These are phyloP conservation scores for Monilinia fructicola DNA, from an alignment of 2,329 filamentous ascomycete species.

Conservation along the genomic window DNA sequence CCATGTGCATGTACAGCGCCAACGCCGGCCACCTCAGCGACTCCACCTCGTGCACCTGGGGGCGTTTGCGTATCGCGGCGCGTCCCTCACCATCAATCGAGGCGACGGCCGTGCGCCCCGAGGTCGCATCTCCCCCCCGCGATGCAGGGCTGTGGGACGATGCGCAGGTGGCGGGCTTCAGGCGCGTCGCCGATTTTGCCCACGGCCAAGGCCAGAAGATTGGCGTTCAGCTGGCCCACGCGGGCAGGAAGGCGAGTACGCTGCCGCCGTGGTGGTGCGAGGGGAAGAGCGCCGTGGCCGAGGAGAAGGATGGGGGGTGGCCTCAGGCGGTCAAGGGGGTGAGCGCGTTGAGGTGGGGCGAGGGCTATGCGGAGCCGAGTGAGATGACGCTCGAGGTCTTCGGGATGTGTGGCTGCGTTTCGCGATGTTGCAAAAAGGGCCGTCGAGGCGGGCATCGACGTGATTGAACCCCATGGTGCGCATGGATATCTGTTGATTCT, in stretches of 20 bases:
- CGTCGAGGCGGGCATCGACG: slow-evolving; percentile 56
- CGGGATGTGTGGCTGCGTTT: slow-evolving; percentile 42
- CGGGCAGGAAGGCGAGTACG: slow-evolving; percentile 50
- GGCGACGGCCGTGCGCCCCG: slow-evolving; percentile 40
- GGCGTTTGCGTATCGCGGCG: slow-evolving; percentile 40
- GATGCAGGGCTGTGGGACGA: slow-evolving; percentile 42
- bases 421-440: slow-evolving; percentile 41
- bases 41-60: slow-evolving; percentile 40
- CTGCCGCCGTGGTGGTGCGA: slow-evolving; percentile 42
- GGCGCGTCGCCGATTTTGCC: slow-evolving; percentile 44
- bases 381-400: slow-evolving; percentile 53
- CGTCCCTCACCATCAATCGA: slow-evolving; percentile 41
- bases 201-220: slow-evolving; percentile 60
- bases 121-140: slow-evolving; percentile 41
- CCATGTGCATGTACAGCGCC: slow-evolving; percentile 48
- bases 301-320: slow-evolving; percentile 43
- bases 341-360: slow-evolving; percentile 58
- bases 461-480: slow-evolving; percentile 61
- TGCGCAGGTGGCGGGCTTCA: slow-evolving; percentile 42
- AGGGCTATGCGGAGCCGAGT: slow-evolving; percentile 54
- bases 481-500: slow-evolving; percentile 66
- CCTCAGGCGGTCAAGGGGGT: slow-evolving; percentile 49
- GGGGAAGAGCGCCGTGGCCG: slow-evolving; percentile 38
- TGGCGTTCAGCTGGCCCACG: slow-evolving; percentile 69
- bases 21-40: slow-evolving; percentile 38